Percentiles rank a stretch among this genome's conserved stretches.
These are phyloP conservation scores for Piedraia hortae DNA, from an alignment of 2,329 filamentous ascomycete genomes.

Conservation along the genomic window DNA sequence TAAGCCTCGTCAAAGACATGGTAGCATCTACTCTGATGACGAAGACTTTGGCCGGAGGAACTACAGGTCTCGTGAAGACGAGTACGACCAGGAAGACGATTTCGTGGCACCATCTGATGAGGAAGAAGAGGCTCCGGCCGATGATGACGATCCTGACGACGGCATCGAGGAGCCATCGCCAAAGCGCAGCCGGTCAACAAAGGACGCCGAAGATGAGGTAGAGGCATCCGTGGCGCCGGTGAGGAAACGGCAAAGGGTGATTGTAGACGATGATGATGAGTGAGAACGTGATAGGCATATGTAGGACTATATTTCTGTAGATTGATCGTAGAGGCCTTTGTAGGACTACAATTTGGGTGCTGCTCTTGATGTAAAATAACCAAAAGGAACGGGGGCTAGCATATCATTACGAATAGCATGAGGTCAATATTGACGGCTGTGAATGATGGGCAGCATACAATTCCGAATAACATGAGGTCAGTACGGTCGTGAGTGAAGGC, in stretches of 20 bases:
- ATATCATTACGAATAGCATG: too few relatives aligned
- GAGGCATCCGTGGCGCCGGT: slow-evolving; percentile 8
- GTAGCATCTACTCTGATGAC: slow-evolving; percentile 35
- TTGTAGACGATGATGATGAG: slow-evolving; percentile 22
- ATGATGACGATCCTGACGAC: slow-evolving; percentile 24
- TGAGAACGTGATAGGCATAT: too few relatives aligned
- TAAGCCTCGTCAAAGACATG: slow-evolving; percentile 7
- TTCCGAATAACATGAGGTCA: too few relatives aligned
- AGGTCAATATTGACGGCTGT: too few relatives aligned
- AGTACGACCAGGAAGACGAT: slow-evolving; percentile 55
- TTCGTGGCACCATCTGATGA: slow-evolving; percentile 54
- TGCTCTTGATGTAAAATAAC: too few relatives aligned
- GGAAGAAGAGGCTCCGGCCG: slow-evolving; percentile 30
- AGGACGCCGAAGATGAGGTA: slow-evolving; percentile 12
- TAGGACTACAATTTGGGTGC: too few relatives aligned
- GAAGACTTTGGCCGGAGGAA: slow-evolving; percentile 46
- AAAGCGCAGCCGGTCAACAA: slow-evolving; percentile 11
- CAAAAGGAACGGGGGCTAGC: too few relatives aligned
- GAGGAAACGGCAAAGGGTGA: slow-evolving; percentile 18
- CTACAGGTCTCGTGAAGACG: slow-evolving; percentile 34
- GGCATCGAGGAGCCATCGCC: slow-evolving; percentile 14
- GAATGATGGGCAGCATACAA: too few relatives aligned
- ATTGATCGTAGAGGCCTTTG: too few relatives aligned
- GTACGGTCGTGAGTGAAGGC: too few relatives aligned
- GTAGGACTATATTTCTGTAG: too few relatives aligned